phyloP scores from a whole-genome alignment of 2,329 filamentous ascomycete genomes.

The Thielaviopsis punctulata region DNA sequence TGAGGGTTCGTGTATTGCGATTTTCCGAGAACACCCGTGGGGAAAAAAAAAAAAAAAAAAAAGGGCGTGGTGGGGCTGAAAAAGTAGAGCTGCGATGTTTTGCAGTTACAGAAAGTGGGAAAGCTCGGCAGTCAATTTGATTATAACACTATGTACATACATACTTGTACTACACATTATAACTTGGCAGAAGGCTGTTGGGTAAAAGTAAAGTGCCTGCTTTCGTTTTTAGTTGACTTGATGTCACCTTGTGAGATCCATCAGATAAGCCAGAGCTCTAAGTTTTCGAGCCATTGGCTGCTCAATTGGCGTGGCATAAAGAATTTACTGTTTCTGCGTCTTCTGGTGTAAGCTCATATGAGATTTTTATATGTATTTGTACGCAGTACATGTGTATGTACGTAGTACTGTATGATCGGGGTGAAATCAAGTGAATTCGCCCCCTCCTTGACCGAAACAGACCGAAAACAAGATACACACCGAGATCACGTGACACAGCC shows the following conservation, averaged over 20 bases:
- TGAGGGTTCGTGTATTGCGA: background rate
- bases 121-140: background rate
- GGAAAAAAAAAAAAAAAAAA: too few relatives aligned
- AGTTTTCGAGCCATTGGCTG: background rate
- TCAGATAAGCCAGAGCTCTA: background rate
- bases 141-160: too few relatives aligned
- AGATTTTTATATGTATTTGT: too few relatives aligned
- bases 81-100: background rate
- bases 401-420: too few relatives aligned
- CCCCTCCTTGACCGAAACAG: background rate
- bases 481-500: background rate
- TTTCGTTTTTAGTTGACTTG: background rate
- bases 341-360: too few relatives aligned
- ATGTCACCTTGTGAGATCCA: background rate
- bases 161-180: too few relatives aligned
- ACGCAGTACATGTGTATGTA: too few relatives aligned
- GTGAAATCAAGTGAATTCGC: too few relatives aligned
- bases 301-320: background rate
- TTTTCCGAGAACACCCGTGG: slow-evolving; percentile 9
- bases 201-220: too few relatives aligned
- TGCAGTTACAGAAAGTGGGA: background rate
- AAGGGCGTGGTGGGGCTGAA: background rate
- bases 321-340: background rate
- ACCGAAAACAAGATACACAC: background rate
- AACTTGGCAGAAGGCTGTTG: background rate